A percentile compares a stretch with the other conserved stretches of the same genome.
These are phyloP conservation scores for Penicillium verrucosum DNA, from an alignment of 2,329 filamentous ascomycete genomes.

Conservation along the genomic window DNA sequence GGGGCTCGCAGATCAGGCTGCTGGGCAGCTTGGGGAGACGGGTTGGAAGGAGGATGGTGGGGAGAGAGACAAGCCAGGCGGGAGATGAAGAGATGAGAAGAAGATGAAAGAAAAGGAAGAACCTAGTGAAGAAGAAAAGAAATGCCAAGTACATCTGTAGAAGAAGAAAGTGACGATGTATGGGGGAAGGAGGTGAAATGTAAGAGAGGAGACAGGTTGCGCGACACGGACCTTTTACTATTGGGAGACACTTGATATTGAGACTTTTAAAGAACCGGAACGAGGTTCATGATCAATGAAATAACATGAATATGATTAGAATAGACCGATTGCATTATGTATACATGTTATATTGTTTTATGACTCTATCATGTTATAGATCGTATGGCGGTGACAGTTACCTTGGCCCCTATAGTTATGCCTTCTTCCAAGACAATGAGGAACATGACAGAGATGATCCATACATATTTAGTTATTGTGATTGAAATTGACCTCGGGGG, in stretches of 20 bases:
- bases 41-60: not conserved
- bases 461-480: not conserved
- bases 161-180: not conserved
- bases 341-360: not conserved
- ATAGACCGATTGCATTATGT: no score
- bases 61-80: not conserved
- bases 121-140: not conserved
- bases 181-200: not conserved
- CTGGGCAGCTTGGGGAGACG: constrained; percentile 14
- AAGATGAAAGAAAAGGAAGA: not conserved
- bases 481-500: not conserved
- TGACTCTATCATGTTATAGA: not conserved
- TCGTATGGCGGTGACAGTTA: not conserved
- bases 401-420: not conserved
- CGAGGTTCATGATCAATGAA: not conserved
- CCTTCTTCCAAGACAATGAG: not conserved
- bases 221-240: not conserved
- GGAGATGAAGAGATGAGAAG: not conserved
- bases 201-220: not conserved
- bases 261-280: not conserved
- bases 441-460: not conserved
- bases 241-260: not conserved
- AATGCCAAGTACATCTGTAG: not conserved
- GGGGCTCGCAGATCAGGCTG: constrained; percentile 17
- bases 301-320: not conserved